These are phyloP conservation scores for Aspergillus quadrilineatus DNA, from an alignment of 2,329 filamentous ascomycete species.

Conservation along the genomic window DNA sequence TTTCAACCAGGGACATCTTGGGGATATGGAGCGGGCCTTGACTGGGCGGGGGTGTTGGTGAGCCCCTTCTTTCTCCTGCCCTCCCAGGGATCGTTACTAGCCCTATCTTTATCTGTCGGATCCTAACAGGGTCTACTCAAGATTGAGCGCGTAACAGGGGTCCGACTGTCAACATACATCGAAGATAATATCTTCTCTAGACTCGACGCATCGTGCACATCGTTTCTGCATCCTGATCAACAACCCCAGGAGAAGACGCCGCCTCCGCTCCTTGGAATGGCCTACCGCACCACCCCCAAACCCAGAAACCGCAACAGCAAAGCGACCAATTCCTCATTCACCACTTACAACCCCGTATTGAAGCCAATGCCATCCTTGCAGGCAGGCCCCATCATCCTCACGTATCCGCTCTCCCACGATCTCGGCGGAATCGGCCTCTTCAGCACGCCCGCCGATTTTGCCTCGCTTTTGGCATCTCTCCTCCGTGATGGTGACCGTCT, in stretches of 20 bases:
- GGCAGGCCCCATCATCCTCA: background rate
- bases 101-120: background rate
- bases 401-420: background rate
- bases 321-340: background rate
- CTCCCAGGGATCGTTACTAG: too few relatives aligned
- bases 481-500: background rate
- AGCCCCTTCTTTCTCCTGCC: too few relatives aligned
- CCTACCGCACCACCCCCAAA: background rate
- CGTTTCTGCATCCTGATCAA: background rate
- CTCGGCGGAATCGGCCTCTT: conserved; percentile 4
- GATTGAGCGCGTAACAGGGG: background rate
- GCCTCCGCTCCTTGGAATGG: background rate
- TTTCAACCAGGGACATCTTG: background rate
- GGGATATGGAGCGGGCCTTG: conserved; percentile 1
- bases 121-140: background rate
- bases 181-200: background rate
- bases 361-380: background rate
- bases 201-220: background rate
- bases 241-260: too few relatives aligned
- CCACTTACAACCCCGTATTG: too few relatives aligned
- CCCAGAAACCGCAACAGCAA: too few relatives aligned
- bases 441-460: background rate
- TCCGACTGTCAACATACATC: background rate
- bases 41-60: conserved; percentile 1
- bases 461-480: background rate